Evolutionary conservation across 2,329 filamentous ascomycete genomes (phyloP).

Genomic region (Thielaviopsis populi): DNA sequence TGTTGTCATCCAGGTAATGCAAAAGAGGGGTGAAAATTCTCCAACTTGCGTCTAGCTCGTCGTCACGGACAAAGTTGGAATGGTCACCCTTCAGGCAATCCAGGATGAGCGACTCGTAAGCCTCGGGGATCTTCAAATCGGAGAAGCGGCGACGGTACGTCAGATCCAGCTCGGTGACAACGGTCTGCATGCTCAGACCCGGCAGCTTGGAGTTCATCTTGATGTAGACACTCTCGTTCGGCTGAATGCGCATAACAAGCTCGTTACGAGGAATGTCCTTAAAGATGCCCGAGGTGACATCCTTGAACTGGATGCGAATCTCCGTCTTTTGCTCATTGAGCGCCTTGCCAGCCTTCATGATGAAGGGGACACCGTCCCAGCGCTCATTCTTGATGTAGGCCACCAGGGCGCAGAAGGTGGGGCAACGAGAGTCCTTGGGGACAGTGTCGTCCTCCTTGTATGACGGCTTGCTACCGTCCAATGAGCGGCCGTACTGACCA

Average conservation of each 20-base stretch:
- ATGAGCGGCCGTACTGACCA: conserved; percentile 90
- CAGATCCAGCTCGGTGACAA: conserved; percentile 93
- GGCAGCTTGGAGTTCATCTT: conserved; percentile 99
- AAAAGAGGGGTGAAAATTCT: conserved; percentile 94
- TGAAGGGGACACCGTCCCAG: conserved; percentile 98
- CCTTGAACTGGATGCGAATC: conserved; percentile 98
- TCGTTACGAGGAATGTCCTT: conserved; percentile 99
- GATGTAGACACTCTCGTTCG: conserved; percentile 98
- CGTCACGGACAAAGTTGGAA: conserved; percentile 96
- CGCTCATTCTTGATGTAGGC: conserved; percentile 99
- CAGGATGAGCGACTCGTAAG: conserved; percentile 93
- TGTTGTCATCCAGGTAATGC: conserved; percentile 97
- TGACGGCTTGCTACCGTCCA: conserved; percentile 88
- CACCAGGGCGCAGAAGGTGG: conserved; percentile 93
- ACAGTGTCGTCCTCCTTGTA: conserved; percentile 99
- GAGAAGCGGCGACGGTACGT: conserved; percentile 98
- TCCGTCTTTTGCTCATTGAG: conserved; percentile 99
- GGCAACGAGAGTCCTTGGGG: conserved; percentile 90
- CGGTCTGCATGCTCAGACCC: conserved; percentile 97
- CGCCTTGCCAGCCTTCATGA: conserved; percentile 97
- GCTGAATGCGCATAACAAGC: conserved; percentile 96
- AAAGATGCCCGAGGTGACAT: conserved; percentile 97
- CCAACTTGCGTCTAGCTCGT: conserved; percentile 95
- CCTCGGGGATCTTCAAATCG: conserved; percentile 97
- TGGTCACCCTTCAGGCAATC: conserved; percentile 98